A percentile compares a stretch with the other conserved stretches of the same genome.
These are phyloP conservation scores for Beauveria bassiana DNA, from an alignment of 2,329 filamentous ascomycete genomes.

Conservation along the genomic window DNA sequence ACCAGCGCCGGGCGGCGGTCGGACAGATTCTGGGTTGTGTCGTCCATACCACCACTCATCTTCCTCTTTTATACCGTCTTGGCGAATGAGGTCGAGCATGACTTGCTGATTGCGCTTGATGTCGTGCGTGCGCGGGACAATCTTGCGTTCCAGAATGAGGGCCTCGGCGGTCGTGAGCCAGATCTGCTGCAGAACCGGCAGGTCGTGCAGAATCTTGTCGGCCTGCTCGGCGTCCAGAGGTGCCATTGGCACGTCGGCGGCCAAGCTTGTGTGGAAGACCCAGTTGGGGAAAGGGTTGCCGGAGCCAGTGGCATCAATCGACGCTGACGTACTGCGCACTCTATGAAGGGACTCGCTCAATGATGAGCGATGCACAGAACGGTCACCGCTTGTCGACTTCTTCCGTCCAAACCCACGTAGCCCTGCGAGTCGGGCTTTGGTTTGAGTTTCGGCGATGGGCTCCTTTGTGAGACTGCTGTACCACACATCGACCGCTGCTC, in stretches of 20 bases:
- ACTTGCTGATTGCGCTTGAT: conserved; percentile 58
- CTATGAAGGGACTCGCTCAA: conserved; percentile 19
- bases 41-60: conserved; percentile 57
- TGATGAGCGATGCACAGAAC: conserved; percentile 12
- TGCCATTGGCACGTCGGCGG: conserved; percentile 56
- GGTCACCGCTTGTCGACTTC: conserved; percentile 37
- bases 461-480: conserved; percentile 44
- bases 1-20: conserved; percentile 41
- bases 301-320: conserved; percentile 23
- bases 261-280: conserved; percentile 52
- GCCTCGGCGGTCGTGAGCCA: conserved; percentile 58
- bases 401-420: conserved; percentile 50
- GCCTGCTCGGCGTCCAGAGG: conserved; percentile 43
- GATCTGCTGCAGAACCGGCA: conserved; percentile 51
- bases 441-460: conserved; percentile 27
- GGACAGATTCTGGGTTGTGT: conserved; percentile 44
- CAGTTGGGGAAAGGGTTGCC: conserved; percentile 29
- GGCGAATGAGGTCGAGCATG: conserved; percentile 56
- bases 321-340: conserved; percentile 21
- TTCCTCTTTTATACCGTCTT: conserved; percentile 50
- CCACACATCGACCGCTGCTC: conserved; percentile 53
- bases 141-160: conserved; percentile 49
- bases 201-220: conserved; percentile 42
- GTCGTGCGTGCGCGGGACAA: conserved; percentile 50
- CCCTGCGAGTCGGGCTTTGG: conserved; percentile 41